Percentiles rank a stretch among this genome's conserved stretches.
Evolutionary conservation across 1,139 yeast genomes (phyloP).

Genomic region (Candida sanyaensis): DNA sequence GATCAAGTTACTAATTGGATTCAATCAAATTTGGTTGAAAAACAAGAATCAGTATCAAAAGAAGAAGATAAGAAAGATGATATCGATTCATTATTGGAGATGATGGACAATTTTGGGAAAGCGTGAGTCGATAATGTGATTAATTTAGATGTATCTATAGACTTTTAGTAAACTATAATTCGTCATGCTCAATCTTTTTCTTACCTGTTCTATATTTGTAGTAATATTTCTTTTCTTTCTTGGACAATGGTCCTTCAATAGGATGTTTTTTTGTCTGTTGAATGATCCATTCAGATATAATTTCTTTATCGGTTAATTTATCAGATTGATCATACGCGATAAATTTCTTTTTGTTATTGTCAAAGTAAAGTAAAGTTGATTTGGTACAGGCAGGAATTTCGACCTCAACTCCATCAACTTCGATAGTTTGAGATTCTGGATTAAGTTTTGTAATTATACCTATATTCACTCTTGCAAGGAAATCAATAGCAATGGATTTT

Average conservation of each 20-base stretch:
- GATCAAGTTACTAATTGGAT: slow-evolving; percentile 63
- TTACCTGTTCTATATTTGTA: slow-evolving; percentile 33
- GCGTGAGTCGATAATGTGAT: slow-evolving; percentile 13
- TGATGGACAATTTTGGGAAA: slow-evolving; percentile 40
- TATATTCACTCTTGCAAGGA: slow-evolving; percentile 39
- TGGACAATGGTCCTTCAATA: slow-evolving; percentile 42
- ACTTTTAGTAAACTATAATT: slow-evolving; percentile 18
- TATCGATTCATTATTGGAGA: slow-evolving; percentile 34
- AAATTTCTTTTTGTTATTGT: slow-evolving; percentile 23
- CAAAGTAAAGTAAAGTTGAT: slow-evolving; percentile 33
- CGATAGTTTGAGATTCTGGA: slow-evolving; percentile 19
- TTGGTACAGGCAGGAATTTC: slow-evolving; percentile 21
- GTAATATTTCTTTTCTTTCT: slow-evolving; percentile 31
- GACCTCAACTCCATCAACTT: slow-evolving; percentile 22
- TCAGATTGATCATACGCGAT: slow-evolving; percentile 22
- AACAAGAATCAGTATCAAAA: slow-evolving; percentile 16
- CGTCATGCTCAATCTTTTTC: slow-evolving; percentile 36
- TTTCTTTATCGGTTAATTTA: slow-evolving; percentile 32
- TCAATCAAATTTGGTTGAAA: slow-evolving; percentile 17
- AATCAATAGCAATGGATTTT: slow-evolving; percentile 78
- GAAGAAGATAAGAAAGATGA: slow-evolving; percentile 24
- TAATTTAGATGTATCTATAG: slow-evolving; percentile 2
- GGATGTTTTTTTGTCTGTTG: slow-evolving; percentile 30
- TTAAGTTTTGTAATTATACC: slow-evolving; percentile 25
- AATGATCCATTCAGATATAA: slow-evolving; percentile 37